Percentiles rank a stretch among this genome's conserved stretches.
Evolutionary conservation across 495 filamentous ascomycete genomes (phyloP).

Genomic region (Podospora anserina): DNA sequence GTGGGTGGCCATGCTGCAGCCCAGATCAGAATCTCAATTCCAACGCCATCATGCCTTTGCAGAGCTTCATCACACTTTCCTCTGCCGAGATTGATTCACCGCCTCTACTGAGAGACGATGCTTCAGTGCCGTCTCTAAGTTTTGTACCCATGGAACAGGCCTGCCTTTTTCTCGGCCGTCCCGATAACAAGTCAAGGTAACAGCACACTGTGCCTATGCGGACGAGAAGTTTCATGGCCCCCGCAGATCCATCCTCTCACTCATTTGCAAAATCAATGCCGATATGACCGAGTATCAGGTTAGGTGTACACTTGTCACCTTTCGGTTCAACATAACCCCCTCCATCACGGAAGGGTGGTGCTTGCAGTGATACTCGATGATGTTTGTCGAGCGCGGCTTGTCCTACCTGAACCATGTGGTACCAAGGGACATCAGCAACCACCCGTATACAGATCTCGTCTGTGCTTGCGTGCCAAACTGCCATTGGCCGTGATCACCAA

Average conservation of each 20-base stretch:
- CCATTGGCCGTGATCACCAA: conserved; percentile 12
- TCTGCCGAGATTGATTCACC: not conserved
- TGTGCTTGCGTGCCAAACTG: conserved; percentile 4
- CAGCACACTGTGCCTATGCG: not conserved
- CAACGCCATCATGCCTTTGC: not conserved
- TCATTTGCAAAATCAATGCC: not conserved
- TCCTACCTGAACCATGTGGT: not conserved
- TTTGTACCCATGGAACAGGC: not conserved
- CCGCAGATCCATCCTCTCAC: not conserved
- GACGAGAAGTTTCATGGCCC: conserved; percentile 2
- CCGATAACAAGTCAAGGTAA: not conserved
- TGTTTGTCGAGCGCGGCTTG: not conserved
- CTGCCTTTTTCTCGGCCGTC: too few relatives aligned
- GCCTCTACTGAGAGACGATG: not conserved
- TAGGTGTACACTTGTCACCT: too few relatives aligned
- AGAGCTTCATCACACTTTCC: not conserved
- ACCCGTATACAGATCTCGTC: not conserved
- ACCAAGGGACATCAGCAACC: not conserved
- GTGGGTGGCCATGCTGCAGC: not conserved
- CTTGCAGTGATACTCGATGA: not conserved
- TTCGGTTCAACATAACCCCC: not conserved
- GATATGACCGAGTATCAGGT: too few relatives aligned
- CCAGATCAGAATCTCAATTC: not conserved
- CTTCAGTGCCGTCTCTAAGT: not conserved
- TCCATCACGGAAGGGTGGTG: not conserved